phyloP scores from a whole-genome alignment of 2,329 filamentous ascomycete genomes.

The Zasmidium citrigriseum region DNA sequence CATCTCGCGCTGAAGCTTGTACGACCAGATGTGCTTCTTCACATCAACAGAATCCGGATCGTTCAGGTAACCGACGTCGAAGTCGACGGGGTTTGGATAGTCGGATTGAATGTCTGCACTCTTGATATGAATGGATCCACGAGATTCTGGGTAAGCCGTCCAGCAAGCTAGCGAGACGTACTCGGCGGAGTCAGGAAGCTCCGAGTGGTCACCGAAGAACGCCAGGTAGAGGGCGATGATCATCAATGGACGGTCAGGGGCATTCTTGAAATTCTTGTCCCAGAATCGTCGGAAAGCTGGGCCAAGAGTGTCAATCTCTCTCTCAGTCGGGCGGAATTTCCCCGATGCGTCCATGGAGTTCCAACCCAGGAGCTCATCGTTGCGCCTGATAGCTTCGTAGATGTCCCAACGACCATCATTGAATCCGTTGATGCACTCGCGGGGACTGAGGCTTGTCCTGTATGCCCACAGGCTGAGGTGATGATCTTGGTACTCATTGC shows the following conservation, averaged over 20 bases:
- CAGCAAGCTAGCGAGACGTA: constrained; percentile 55
- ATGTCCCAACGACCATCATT: constrained; percentile 50
- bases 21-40: constrained; percentile 62
- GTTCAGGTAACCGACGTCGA: constrained; percentile 41
- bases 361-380: constrained; percentile 57
- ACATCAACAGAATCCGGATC: constrained; percentile 50
- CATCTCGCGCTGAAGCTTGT: constrained; percentile 65
- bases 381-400: constrained; percentile 45
- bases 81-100: constrained; percentile 33
- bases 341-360: constrained; percentile 55
- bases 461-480: constrained; percentile 56
- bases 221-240: constrained; percentile 41
- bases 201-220: constrained; percentile 28
- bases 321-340: constrained; percentile 58
- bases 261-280: constrained; percentile 54
- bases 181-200: constrained; percentile 31
- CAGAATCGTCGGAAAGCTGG: constrained; percentile 55
- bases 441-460: constrained; percentile 44
- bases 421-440: constrained; percentile 56
- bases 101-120: constrained; percentile 40
- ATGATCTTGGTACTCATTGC: constrained; percentile 21
- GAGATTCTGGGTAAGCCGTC: constrained; percentile 61
- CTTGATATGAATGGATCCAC: constrained; percentile 62
- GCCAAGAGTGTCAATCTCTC: constrained; percentile 54
- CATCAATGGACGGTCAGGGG: constrained; percentile 51